Evolutionary conservation across 2,329 filamentous ascomycete species (phyloP).

Genomic region (Hortaea sp.): DNA sequence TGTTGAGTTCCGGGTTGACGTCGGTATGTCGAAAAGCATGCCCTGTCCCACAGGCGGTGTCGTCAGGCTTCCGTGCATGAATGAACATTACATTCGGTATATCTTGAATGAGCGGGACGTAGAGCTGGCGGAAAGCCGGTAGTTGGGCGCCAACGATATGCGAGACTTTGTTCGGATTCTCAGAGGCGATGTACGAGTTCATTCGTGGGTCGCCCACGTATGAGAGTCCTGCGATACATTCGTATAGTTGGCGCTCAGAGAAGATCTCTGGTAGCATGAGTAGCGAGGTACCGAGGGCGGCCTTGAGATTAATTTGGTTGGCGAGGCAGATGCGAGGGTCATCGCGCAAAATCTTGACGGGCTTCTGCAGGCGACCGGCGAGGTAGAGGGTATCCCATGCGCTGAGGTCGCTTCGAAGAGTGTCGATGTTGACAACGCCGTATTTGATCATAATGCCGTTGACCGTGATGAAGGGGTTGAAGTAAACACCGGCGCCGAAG

Average conservation of each 20-base stretch:
- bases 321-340: constrained; percentile 85
- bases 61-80: constrained; percentile 47
- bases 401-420: constrained; percentile 72
- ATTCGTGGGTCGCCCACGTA: constrained; percentile 97
- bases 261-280: constrained; percentile 76
- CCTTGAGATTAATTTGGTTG: constrained; percentile 91
- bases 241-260: constrained; percentile 79
- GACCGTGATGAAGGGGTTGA: constrained; percentile 89
- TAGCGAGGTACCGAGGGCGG: constrained; percentile 79
- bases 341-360: constrained; percentile 93
- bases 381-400: constrained; percentile 93
- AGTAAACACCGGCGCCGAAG: constrained; percentile 91
- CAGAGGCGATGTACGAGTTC: constrained; percentile 56
- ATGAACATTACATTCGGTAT: constrained; percentile 79
- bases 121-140: constrained; percentile 81
- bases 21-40: constrained; percentile 26
- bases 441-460: constrained; percentile 98
- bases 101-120: constrained; percentile 78
- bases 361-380: constrained; percentile 92
- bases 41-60: constrained; percentile 29
- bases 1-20: constrained; percentile 43
- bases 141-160: constrained; percentile 94
- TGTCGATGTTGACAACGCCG: constrained; percentile 89
- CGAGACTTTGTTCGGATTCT: constrained; percentile 82
- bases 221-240: constrained; percentile 81